A percentile compares a stretch with the other conserved stretches of the same genome.
Evolutionary conservation across 768 basidiomycete genomes (phyloP).

Genomic region (Stropharia rugosoannulata): DNA sequence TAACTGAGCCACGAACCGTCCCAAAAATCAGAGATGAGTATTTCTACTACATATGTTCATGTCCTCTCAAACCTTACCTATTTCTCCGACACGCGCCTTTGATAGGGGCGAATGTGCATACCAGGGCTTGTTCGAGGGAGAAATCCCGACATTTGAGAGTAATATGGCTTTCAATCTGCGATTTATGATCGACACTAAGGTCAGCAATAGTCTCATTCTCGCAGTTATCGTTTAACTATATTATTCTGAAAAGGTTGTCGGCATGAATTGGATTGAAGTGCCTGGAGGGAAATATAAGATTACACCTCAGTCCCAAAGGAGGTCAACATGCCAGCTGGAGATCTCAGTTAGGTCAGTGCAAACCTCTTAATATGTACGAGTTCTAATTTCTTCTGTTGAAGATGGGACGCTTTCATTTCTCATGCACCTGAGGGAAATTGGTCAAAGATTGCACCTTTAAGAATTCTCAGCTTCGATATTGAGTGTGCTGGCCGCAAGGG

Average conservation of each 20-base stretch:
- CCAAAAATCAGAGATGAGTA: constrained; percentile 93
- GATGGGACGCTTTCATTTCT: constrained; percentile 85
- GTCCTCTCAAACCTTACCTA: background rate
- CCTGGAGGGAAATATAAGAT: constrained; percentile 80
- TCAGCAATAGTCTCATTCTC: constrained; percentile 22
- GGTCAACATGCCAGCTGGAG: constrained; percentile 89
- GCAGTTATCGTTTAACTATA: background rate
- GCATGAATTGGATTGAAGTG: constrained; percentile 99
- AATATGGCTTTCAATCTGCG: constrained; percentile 90
- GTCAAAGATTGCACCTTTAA: constrained; percentile 89
- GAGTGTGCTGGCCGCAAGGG: constrained; percentile 98
- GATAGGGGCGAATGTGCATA: constrained; percentile 75
- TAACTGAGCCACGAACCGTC: constrained; percentile 69
- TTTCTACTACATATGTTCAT: background rate
- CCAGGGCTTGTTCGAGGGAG: constrained; percentile 52
- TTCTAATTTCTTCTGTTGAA: constrained; percentile 24
- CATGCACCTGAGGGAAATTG: constrained; percentile 91
- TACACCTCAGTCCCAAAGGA: constrained; percentile 51
- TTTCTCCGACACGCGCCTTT: constrained; percentile 51
- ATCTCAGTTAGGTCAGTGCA: constrained; percentile 65
- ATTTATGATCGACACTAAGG: constrained; percentile 98
- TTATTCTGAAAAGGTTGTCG: constrained; percentile 64
- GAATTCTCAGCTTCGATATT: constrained; percentile 97
- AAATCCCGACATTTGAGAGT: constrained; percentile 82
- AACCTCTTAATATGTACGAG: background rate